phyloP scores from a whole-genome alignment of 768 basidiomycete species.

The Rhizopogon vulgaris region DNA sequence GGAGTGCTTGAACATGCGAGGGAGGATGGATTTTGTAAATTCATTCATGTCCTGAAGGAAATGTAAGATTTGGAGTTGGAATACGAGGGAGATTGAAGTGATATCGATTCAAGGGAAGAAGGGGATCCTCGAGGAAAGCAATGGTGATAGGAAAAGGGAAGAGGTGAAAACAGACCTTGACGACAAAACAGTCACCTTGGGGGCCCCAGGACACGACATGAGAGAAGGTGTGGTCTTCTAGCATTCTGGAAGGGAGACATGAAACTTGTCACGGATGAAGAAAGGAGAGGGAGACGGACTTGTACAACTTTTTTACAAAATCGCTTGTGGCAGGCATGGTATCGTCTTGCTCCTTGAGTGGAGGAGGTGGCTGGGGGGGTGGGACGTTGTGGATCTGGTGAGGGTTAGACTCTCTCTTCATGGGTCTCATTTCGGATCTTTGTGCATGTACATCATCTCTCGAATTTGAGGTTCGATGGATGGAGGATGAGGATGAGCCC shows the following conservation, averaged over 20 bases:
- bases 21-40: constrained; percentile 86
- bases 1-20: constrained; percentile 91
- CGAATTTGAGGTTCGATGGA: constrained; percentile 33
- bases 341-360: constrained; percentile 48
- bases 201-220: constrained; percentile 81
- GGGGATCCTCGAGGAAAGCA: neutral
- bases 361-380: constrained; percentile 9
- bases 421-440: constrained; percentile 18
- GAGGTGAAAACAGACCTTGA: constrained; percentile 45
- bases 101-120: neutral
- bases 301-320: constrained; percentile 93
- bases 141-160: neutral
- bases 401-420: constrained; percentile 24
- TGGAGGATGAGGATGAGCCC: constrained; percentile 14
- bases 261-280: neutral
- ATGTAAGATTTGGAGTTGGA: constrained; percentile 7
- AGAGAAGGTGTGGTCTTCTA: constrained; percentile 70
- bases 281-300: constrained; percentile 38
- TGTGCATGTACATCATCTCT: constrained; percentile 31
- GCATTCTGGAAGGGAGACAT: constrained; percentile 55
- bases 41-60: constrained; percentile 79
- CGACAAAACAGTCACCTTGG: constrained; percentile 83
- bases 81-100: neutral
- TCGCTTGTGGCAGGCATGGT: constrained; percentile 84
- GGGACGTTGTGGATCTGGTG: constrained; percentile 20